A percentile compares a stretch with the other conserved stretches of the same genome.
Evolutionary conservation across 768 basidiomycete genomes (phyloP).

Genomic region (Fomitopsis pulvina): DNA sequence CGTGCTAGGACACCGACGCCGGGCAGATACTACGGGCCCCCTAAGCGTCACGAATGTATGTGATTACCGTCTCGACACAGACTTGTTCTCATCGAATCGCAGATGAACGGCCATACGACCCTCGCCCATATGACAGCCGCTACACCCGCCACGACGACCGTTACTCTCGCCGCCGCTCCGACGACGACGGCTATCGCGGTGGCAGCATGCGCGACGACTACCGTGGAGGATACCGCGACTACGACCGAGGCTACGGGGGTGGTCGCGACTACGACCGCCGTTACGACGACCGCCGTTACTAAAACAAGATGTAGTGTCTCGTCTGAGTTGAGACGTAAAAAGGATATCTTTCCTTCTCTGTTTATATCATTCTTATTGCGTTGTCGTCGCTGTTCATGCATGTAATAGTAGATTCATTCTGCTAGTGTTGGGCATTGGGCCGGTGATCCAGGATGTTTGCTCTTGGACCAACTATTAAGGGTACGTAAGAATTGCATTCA

Average conservation of each 20-base stretch:
- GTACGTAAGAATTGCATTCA: not conserved
- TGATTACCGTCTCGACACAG: slow-evolving; percentile 8
- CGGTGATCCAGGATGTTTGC: slow-evolving; percentile 1
- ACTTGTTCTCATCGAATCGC: slow-evolving; percentile 2
- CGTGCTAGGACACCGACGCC: slow-evolving; percentile 91
- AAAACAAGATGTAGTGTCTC: slow-evolving; percentile 9
- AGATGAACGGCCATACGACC: slow-evolving; percentile 88
- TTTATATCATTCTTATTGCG: slow-evolving; percentile 2
- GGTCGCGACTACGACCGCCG: slow-evolving; percentile 34
- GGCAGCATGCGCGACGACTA: slow-evolving; percentile 37
- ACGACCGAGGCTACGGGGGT: slow-evolving; percentile 39
- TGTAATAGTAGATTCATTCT: slow-evolving; percentile 1
- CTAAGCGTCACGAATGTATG: slow-evolving; percentile 69
- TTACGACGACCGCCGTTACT: slow-evolving; percentile 40
- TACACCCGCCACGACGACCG: slow-evolving; percentile 52
- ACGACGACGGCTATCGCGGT: slow-evolving; percentile 34
- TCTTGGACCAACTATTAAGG: too few relatives aligned
- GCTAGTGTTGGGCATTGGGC: not conserved
- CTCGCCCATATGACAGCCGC: slow-evolving; percentile 85
- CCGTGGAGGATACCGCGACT: slow-evolving; percentile 36
- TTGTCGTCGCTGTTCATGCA: slow-evolving; percentile 3
- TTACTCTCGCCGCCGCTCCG: slow-evolving; percentile 46
- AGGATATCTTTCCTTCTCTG: not conserved
- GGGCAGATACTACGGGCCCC: slow-evolving; percentile 90
- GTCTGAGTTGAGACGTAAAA: not conserved